Base-by-base conservation (phyloP, 73 alveolate genomes). In the Tetrahymena borealis region DNA sequence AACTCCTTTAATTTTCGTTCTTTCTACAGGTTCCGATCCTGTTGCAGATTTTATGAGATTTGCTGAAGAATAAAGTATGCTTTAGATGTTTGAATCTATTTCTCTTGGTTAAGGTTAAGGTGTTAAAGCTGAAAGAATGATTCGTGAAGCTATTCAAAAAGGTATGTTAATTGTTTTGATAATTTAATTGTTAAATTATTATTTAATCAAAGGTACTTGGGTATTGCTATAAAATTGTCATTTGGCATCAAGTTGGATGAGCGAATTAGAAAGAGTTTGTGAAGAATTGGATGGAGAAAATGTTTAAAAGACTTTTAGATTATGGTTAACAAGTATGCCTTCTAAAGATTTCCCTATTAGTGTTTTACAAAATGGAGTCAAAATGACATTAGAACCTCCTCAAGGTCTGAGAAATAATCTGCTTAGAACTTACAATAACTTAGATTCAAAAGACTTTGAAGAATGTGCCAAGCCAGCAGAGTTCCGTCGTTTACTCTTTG, bases 331-430 rank as follows among this genome's bases (percentile, higher is more conserved):
- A 4, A 97, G 99, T 79, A 98, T 98, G 99, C 99, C 99, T 24
- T 97, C 98, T 93, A 97, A 98, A 90, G 97, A 96, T 91, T 99
- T 99, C 99, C 99, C 99, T 2, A 99, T 99, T 35, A 96, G 99
- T 60, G 98, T 98, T 11, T 96, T 99, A 78, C 99, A 99, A 95
- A 99, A 98, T 95, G 99, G 99, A 0, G 99, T 99, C 20, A 99
- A 99, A 97, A 99, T 99, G 99, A 99, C 99, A 32, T 95, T 98
- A 42, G 99, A 99, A 92, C 99, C 99, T 0, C 99, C 99, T 1
- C 96, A 97, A 90, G 99, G 99, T 24, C 97, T 98, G 13, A 97
- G 99, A 78, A 95, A 98, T 90, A 99, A 99, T 95, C 92, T 99
- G 91, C 95, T 98, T 90, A 94, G 99, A 95, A 96, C 98, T 28